These are phyloP conservation scores for Leccinum obscurum DNA, from an alignment of 768 basidiomycete species.

Conservation along the genomic window DNA sequence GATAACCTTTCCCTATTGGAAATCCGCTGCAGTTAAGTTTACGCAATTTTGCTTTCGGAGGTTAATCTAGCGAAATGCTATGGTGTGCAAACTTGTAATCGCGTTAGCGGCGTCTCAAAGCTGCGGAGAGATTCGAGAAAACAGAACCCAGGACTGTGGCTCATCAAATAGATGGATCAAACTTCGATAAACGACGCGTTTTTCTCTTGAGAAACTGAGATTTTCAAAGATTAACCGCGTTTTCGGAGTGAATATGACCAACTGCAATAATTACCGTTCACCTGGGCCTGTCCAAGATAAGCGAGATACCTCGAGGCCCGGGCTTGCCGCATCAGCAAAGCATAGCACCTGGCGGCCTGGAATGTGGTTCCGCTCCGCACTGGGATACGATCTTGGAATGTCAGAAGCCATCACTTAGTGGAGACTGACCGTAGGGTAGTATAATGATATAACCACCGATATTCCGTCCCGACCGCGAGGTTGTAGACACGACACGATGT, in stretches of 20 bases:
- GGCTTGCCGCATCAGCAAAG: conserved; percentile 5
- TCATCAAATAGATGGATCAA: conserved; percentile 25
- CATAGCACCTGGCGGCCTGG: conserved; percentile 5
- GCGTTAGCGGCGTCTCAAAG: conserved; percentile 14
- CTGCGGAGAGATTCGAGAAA: conserved; percentile 17
- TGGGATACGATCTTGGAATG: conserved; percentile 2
- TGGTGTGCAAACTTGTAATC: conserved; percentile 11
- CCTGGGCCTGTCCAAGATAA: conserved; percentile 1
- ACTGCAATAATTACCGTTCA: conserved; percentile 3
- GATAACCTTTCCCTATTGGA: conserved; percentile 35
- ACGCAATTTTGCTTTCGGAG: conserved; percentile 17
- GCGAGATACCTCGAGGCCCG: conserved; percentile 2
- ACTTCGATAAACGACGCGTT: conserved; percentile 19
- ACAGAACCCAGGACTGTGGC: conserved; percentile 14
- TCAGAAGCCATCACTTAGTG: conserved; percentile 7
- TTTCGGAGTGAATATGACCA: conserved; percentile 12
- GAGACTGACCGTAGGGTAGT: conserved; percentile 6
- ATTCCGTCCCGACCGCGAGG: conserved; percentile 24
- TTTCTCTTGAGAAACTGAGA: conserved; percentile 20
- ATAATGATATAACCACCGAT: conserved; percentile 20
- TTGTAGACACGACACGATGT: conserved; percentile 16
- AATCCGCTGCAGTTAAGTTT: conserved; percentile 22
- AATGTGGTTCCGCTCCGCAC: conserved; percentile 17
- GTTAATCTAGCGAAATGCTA: conserved; percentile 15
- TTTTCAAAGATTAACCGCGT: conserved; percentile 27